Percentiles rank a stretch among this genome's conserved stretches.
phyloP scores from a whole-genome alignment of 2,329 filamentous ascomycete species.

The Pestalotiopsis sp. region DNA sequence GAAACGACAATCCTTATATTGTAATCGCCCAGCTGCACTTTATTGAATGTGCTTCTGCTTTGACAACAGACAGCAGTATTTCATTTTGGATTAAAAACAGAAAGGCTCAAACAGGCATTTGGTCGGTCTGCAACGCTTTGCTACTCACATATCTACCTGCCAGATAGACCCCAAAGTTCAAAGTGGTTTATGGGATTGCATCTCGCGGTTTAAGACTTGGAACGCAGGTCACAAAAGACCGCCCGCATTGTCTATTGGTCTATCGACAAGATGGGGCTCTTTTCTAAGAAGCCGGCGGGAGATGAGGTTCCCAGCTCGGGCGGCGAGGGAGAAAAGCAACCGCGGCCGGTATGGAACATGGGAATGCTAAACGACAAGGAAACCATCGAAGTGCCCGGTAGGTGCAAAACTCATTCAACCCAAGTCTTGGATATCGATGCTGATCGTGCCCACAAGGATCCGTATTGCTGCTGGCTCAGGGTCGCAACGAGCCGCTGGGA shows the following conservation, averaged over 20 bases:
- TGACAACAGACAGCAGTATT: no score
- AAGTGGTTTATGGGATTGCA: background rate
- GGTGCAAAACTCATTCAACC: conserved; percentile 21
- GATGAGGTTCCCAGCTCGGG: conserved; percentile 10
- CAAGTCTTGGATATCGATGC: background rate
- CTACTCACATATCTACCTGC: no score
- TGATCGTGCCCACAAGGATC: conserved; percentile 46
- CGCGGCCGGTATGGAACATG: conserved; percentile 54
- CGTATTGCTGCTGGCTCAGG: conserved; percentile 55
- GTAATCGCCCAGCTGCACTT: no score
- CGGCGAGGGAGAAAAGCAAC: conserved; percentile 16
- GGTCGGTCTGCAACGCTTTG: no score
- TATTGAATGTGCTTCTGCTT: no score
- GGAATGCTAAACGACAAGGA: conserved; percentile 81
- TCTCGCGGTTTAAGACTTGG: background rate
- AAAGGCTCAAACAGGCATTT: no score
- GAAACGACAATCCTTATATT: no score
- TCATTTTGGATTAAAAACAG: no score
- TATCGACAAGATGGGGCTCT: conserved; percentile 10
- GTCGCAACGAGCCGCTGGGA: conserved; percentile 62
- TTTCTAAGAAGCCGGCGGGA: conserved; percentile 14
- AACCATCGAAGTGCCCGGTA: conserved; percentile 88
- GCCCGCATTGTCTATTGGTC: no score
- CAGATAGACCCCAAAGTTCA: no score
- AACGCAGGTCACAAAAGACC: background rate